Evolutionary conservation across 2,329 filamentous ascomycete species (phyloP), one percentile per base, ranked within the genome.

Genomic region (Leptographium radiaticola): DNA sequence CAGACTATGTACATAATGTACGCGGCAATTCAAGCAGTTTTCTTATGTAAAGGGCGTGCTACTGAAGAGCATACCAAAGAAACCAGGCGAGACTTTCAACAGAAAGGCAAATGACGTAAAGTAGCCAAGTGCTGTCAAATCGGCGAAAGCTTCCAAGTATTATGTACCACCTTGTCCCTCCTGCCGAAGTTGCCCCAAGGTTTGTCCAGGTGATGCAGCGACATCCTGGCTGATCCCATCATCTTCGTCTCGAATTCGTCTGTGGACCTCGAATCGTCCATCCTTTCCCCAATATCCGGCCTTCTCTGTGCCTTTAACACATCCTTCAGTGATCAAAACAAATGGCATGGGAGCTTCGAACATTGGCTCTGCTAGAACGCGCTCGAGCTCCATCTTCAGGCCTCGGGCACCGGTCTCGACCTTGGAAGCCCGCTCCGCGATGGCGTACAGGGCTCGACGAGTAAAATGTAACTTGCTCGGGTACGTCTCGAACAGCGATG

Each of bases 401-500:
- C 83, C 87, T 40, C 87, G 76, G 1, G 87, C 87, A 4, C 93
- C 93, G 0, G 91, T 96, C 54, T 74, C 75, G 20, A 77, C 72
- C 57, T 70, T 69, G 42, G 73, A 70, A 33, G 84, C 85, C 43
- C 76, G 70, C 57, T 83, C 79, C 4, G 93, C 91, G 55, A 98
- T 82, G 51, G 87, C 86, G 58, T 83, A 76, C n/a, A 97, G 71
- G 0, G 91, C 86, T 8, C 82, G 81, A 4, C 81, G 84, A 0
- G 91, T 96, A 69, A 97, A 94, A 59, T 80, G 81, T 3, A 98
- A 73, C 49, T 87, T 84, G 53, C 86, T 89, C 0, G 93, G 85
- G 57, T 82, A 84, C 1, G 80, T 84, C 54, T 86, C 80, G 64
- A 97, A 96, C 1, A 96, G 80, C 3, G 89, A 84, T 18, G 84